Percentiles rank a stretch among this genome's conserved stretches.
phyloP scores from a whole-genome alignment of 768 basidiomycete genomes.

The Hygrocybe punicea region DNA sequence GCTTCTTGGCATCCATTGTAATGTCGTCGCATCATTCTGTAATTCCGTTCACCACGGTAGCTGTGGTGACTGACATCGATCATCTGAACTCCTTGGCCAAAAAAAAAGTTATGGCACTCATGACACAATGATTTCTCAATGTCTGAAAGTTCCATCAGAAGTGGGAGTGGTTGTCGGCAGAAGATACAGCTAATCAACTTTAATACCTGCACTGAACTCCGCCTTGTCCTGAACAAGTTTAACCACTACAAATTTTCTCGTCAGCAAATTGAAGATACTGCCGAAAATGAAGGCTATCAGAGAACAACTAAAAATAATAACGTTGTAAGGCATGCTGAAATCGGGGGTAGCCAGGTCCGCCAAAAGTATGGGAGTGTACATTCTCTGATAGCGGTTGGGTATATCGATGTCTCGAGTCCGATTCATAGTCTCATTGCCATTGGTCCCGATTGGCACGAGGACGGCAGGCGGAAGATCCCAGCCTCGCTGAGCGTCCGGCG shows the following conservation, averaged over 20 bases:
- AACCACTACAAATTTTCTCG: constrained; percentile 71
- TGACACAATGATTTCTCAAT: background rate
- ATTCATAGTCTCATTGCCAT: background rate
- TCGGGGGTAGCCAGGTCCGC: constrained; percentile 97
- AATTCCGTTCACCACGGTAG: no score
- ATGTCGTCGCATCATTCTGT: no score
- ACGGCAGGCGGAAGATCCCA: constrained; percentile 91
- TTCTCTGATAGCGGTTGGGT: constrained; percentile 30
- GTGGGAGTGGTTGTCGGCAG: background rate
- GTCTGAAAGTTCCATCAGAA: no score
- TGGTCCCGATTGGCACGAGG: constrained; percentile 35
- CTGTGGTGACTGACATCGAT: no score
- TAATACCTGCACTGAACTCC: background rate
- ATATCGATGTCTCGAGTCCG: constrained; percentile 15
- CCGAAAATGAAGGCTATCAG: constrained; percentile 92
- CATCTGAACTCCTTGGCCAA: no score
- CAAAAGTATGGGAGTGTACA: constrained; percentile 80
- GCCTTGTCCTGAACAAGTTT: constrained; percentile 20
- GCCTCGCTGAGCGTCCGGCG: constrained; percentile 91
- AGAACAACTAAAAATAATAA: constrained; percentile 94
- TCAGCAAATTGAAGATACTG: constrained; percentile 82
- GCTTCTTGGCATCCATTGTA: no score
- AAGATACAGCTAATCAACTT: background rate
- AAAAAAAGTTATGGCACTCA: no score
- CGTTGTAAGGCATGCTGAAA: constrained; percentile 99